Conservation (phyloP, 352 stramenopile genomes). For the Pythium phragmitis region DNA sequence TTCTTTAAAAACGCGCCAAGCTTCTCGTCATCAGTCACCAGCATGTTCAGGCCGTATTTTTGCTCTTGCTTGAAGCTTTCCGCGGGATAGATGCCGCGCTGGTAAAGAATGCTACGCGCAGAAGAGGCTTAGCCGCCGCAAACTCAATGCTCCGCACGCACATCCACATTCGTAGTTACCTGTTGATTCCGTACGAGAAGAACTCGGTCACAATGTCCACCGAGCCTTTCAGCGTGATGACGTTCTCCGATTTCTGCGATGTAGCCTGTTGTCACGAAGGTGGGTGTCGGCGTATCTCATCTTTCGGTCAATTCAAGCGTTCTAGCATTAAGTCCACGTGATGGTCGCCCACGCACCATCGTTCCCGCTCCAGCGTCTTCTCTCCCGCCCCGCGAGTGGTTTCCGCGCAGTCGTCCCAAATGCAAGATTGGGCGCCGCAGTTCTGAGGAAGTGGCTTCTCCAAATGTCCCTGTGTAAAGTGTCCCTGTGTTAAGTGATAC, state of each 20-base stretch:
- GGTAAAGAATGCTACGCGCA: slow-evolving; percentile 87
- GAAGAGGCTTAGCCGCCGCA: not conserved
- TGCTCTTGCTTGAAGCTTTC: slow-evolving; percentile 97
- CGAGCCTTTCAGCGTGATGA: slow-evolving; percentile 99
- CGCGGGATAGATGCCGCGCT: slow-evolving; percentile 97
- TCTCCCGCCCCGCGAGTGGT: not conserved
- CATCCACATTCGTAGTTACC: slow-evolving; percentile 33
- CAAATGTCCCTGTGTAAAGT: slow-evolving; percentile 15
- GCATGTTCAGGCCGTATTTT: slow-evolving; percentile 99
- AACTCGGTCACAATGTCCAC: slow-evolving; percentile 99
- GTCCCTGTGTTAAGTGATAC: slow-evolving; percentile 28
- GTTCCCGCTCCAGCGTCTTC: not conserved
- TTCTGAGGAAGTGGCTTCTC: not conserved
- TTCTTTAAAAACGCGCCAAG: slow-evolving; percentile 95
- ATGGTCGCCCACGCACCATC: slow-evolving; percentile 15
- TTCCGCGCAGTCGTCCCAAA: slow-evolving; percentile 1
- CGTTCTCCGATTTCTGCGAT: slow-evolving; percentile 79
- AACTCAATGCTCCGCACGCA: not conserved
- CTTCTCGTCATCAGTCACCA: slow-evolving; percentile 96
- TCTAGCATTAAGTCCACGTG: not conserved
- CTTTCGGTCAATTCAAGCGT: not conserved
- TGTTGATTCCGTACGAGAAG: slow-evolving; percentile 99
- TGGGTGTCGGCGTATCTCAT: not conserved
- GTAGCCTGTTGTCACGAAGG: slow-evolving; percentile 40
- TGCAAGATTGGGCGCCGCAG: slow-evolving; percentile 16